Conservation (phyloP, 2,329 filamentous ascomycete genomes). For the Catunica adiposa region DNA sequence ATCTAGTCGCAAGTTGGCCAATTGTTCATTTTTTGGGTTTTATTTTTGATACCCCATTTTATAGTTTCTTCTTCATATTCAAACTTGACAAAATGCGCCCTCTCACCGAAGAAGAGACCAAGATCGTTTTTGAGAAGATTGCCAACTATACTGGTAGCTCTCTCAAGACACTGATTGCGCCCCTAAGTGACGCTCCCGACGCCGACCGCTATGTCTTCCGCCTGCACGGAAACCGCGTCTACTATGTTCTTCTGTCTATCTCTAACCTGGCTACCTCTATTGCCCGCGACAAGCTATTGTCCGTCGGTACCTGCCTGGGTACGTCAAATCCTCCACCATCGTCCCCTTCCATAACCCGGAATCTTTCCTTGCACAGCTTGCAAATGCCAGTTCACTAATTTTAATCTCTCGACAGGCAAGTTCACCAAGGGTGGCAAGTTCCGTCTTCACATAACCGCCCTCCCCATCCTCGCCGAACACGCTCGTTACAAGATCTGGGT, state of each 20-base stretch:
- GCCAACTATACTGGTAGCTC: constrained; percentile 83
- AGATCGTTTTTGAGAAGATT: constrained; percentile 78
- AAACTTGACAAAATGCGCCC: constrained; percentile 46
- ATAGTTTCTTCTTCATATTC: background rate
- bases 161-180: constrained; percentile 68
- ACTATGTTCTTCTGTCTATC: constrained; percentile 78
- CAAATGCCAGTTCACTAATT: constrained; percentile 16
- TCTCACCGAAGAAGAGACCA: constrained; percentile 63
- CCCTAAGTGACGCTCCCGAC: constrained; percentile 48
- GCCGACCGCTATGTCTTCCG: constrained; percentile 75
- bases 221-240: constrained; percentile 66
- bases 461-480: constrained; percentile 77
- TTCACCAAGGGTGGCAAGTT: constrained; percentile 97
- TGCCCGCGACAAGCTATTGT: constrained; percentile 64
- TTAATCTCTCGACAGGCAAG: constrained; percentile 42
- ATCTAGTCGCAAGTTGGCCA: background rate
- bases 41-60: constrained; percentile 4
- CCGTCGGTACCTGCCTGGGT: constrained; percentile 72
- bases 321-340: constrained; percentile 15
- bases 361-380: too few species aligned
- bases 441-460: constrained; percentile 73
- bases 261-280: constrained; percentile 85
- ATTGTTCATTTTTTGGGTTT: too few species aligned
- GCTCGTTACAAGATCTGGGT: constrained; percentile 96
- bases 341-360: too few species aligned